Base-by-base conservation (phyloP, 1,284 basidiomycete species). In the Sanguinoderma infundibulare region DNA sequence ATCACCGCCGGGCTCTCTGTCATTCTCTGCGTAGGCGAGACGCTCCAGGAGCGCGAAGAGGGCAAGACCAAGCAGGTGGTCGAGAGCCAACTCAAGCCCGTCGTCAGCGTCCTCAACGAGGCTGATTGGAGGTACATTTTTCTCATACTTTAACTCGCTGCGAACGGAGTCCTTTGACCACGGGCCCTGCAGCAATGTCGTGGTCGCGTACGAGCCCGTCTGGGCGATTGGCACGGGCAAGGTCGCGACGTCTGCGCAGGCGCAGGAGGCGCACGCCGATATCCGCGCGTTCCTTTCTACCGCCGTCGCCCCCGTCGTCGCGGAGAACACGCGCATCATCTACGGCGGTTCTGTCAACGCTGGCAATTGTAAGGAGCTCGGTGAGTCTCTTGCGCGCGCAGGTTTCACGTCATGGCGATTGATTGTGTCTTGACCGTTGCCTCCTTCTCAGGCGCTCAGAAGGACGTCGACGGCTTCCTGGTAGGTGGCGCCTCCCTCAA, bases 151-250 rank as follows among this genome's bases (percentile, higher is more conserved):
- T 22, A 14, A 5, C 6, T 22, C 44, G 5, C 9, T 9, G 24
- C 20, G 5, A 42, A n/a, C 44, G 44, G 12, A 22, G 10, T 46
- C 20, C 14, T 9, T 17, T 55, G 8, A 10, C n/a, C 17, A 34
- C 20, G 24, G 32, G 14, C 28, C 46, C 7, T 51, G 54, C 70
- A 95, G 93, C 75, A 90, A 94, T 71, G 83, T 98, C 74, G 97
- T 99, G 65, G 84, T 99, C 71, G 97, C 97, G 20, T 99, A 96
- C 76, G 94, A 96, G 76, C 94, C 95, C 50, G 97, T 99, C 32
- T 99, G 97, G 98, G 98, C 97, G 42, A 99, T 99, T 75, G 97
- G 96, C 59, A 98, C 96, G 22, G 96, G 95, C 68, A 97, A 95
- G 79, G 96, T 98, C 62, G 97, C 98, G 44, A 95, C 95, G 38